Evolutionary conservation across 148 eudicot genomes (phyloP), one percentile per base, ranked within the genome.

Genomic region (Diospyros kaki): DNA sequence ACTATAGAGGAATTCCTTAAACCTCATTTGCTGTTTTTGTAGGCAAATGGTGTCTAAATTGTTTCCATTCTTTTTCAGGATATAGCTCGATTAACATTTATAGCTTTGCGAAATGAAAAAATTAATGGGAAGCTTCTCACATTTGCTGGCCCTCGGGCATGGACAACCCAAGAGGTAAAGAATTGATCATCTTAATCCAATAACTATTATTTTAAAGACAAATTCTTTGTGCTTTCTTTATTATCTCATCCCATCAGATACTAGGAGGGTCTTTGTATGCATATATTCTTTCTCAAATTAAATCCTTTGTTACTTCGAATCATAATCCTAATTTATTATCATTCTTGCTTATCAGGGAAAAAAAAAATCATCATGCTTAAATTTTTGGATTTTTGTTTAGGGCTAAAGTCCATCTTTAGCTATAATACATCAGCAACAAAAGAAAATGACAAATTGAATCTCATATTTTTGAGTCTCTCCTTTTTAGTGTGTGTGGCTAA

Each of bases 121-220:
- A 75, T 89, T 62, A 88, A 79, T 41, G 91, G 94, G 69, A 95
- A 89, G 84, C 94, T 89, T 80, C 93, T 95, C 75, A 95, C 99
- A 10, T 92, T 95, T 88, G 97, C 99, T 78, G 99, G 99, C 64
- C 99, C 99, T 89, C 99, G 99, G 77, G 99, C 99, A 66, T 95
- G 99, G 99, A 95, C 99, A 50, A 89, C 96, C 52, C 99, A 92
- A 81, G 99, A 95, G 97, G 99, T 95, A 86, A 79, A 48, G 10
- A 44, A 54, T 3, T 38, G 51, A 18, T 48, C 40, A 39, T 8
- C 10, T 55, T 5, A 10, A 44, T 41, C 42, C 15, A 28, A 9
- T 66, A 17, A 17, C 14, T 53, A 53, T 56, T 56, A 56, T 52
- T 50, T 28, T 28, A 28, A 28, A 28, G 28, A 28, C 28, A 0